Evolutionary conservation across 2,329 filamentous ascomycete species (phyloP), one percentile per base, ranked within the genome.

Genomic region (Cordyceps farinosa): DNA sequence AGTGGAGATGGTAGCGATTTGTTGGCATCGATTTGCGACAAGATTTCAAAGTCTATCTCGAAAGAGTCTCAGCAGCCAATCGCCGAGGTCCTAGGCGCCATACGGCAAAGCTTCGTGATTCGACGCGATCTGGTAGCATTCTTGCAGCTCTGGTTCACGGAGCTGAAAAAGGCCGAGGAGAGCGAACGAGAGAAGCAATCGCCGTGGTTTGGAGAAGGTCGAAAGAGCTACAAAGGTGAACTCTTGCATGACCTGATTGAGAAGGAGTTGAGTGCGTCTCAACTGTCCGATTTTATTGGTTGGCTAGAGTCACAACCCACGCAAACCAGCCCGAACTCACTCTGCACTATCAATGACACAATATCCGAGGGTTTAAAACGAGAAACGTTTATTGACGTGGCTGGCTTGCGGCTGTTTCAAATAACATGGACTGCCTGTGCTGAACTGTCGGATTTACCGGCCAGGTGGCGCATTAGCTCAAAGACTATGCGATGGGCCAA

Each of bases 111-210:
- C 0, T 82, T 78, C 65, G 77, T 76, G 8, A 77, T 73, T 5
- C 76, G 74, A 11, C 78, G 80, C 59, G 77, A 79, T 62, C 69
- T 83, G 13, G 70, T 79, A 0, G 73, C 75, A 5, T 84, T 84
- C 62, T 64, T 84, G 64, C 76, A 75, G 54, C 69, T 78, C 2
- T 84, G 82, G 82, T 80, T 75, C 54, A 68, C 73, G 48, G 76
- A 80, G 62, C 72, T 82, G 1, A 74, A 72, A 44, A 69, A 74
- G 15, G 69, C 72, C 17, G 74, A 78, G 62, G 68, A 71, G 51
- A 67, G 70, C 44, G 69, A 73, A 22, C 63, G 66, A 17, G 67
- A 68, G 38, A 15, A 40, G 52, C 67, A 55, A 7, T 76, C 73
- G 1, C 73, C 75, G 0, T 79, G 77, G 77, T 70, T 74, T 29